Evolutionary conservation across 2,329 filamentous ascomycete genomes (phyloP).

Genomic region (Claviceps digitariae): DNA sequence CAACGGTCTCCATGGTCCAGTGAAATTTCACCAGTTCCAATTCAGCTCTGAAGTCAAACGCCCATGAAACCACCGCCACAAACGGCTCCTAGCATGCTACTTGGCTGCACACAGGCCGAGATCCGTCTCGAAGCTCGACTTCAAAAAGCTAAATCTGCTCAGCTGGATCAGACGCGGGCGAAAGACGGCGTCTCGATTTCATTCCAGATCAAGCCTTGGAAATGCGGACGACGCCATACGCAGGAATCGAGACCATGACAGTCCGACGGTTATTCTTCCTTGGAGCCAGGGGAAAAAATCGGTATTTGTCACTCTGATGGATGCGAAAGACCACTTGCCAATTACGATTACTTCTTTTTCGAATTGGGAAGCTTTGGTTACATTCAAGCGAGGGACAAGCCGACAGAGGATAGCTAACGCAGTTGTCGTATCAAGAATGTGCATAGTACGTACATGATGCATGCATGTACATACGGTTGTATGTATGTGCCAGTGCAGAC

Average conservation of each 20-base stretch:
- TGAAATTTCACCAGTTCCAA: background rate
- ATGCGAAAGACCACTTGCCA: background rate
- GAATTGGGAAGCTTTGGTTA: background rate
- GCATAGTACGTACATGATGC: background rate
- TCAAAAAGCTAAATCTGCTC: background rate
- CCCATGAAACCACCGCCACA: background rate
- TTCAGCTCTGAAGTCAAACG: background rate
- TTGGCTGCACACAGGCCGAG: background rate
- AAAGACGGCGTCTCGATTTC: background rate
- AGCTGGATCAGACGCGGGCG: background rate
- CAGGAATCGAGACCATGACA: background rate
- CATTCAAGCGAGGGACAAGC: slow-evolving; percentile 1
- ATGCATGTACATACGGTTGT: background rate
- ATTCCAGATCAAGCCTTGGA: background rate
- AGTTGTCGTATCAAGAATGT: background rate
- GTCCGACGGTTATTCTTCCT: background rate
- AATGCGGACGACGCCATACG: background rate
- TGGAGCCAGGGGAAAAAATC: background rate
- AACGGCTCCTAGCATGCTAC: background rate
- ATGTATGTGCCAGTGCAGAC: background rate
- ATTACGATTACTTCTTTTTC: background rate
- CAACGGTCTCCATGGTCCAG: background rate
- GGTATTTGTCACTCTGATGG: background rate
- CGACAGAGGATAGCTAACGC: background rate
- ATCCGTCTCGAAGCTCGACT: background rate